These are phyloP conservation scores for Garcia nutans DNA, from an alignment of 345 rosid species.

Conservation along the genomic window DNA sequence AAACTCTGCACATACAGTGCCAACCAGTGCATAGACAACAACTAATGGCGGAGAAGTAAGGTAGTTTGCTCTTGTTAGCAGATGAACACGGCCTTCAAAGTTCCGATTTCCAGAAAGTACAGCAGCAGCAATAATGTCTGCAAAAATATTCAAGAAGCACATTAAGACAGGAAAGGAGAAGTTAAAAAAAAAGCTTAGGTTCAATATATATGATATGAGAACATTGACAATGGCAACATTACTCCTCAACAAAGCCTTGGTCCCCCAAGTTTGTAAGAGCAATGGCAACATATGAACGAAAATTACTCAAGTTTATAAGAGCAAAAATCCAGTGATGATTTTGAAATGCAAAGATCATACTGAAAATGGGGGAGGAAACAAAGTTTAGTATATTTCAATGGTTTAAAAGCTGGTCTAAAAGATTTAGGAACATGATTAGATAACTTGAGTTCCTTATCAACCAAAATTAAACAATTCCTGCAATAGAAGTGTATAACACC, in stretches of 20 bases:
- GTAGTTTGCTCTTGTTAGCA: conserved; percentile 95
- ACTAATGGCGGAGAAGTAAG: conserved; percentile 98
- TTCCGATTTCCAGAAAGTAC: conserved; percentile 94
- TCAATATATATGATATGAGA: too few species aligned
- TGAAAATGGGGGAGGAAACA: neutral
- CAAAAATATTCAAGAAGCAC: neutral
- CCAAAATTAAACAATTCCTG: neutral
- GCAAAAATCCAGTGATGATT: neutral
- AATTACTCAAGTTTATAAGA: neutral
- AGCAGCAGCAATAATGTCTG: conserved; percentile 92
- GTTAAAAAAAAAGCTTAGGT: too few species aligned
- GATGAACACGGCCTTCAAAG: conserved; percentile 96
- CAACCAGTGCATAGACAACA: conserved; percentile 97
- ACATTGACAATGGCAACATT: too few species aligned
- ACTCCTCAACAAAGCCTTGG: too few species aligned
- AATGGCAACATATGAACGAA: neutral
- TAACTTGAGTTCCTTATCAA: neutral
- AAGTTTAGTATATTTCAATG: neutral
- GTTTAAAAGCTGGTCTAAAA: neutral
- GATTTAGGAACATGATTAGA: neutral
- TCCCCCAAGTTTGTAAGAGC: too few species aligned
- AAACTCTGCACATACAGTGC: conserved; percentile 56
- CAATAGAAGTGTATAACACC: neutral
- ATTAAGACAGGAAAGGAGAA: neutral
- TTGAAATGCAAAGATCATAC: neutral